Conservation (phyloP, 2,329 filamentous ascomycete genomes). For the Penicillium brevicompactum region DNA sequence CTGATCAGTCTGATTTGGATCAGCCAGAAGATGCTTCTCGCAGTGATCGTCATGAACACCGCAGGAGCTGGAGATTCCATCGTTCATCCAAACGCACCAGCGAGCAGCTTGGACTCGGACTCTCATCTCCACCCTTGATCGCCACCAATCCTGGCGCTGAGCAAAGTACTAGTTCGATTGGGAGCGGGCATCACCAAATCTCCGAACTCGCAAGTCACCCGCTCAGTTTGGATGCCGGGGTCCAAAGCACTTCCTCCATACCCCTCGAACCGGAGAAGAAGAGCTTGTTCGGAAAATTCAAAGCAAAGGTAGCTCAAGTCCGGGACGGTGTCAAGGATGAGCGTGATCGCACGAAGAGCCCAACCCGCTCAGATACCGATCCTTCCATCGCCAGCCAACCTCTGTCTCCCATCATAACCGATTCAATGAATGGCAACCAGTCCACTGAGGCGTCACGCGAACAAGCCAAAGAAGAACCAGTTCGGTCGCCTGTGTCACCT, state of each 20-base stretch:
- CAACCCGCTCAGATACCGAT: constrained; percentile 43
- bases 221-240: constrained; percentile 42
- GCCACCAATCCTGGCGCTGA: constrained; percentile 66
- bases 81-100: constrained; percentile 59
- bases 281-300: constrained; percentile 65
- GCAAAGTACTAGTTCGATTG: constrained; percentile 68
- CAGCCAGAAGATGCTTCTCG: constrained; percentile 64
- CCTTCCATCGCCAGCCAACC: constrained; percentile 35
- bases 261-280: constrained; percentile 55
- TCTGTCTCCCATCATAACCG: constrained; percentile 35
- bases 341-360: constrained; percentile 56
- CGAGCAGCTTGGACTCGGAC: constrained; percentile 47
- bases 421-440: constrained; percentile 22
- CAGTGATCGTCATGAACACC: constrained; percentile 66
- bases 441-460: constrained; percentile 26
- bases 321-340: constrained; percentile 60
- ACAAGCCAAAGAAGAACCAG: constrained; percentile 24
- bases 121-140: constrained; percentile 52
- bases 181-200: constrained; percentile 56
- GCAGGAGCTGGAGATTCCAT: constrained; percentile 72
- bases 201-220: constrained; percentile 40
- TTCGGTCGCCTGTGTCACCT: constrained; percentile 33
- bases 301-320: constrained; percentile 60
- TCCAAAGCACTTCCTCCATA: constrained; percentile 35
- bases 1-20: constrained; percentile 81